These are phyloP conservation scores for Mediolabrus comicus DNA, from an alignment of 108 stramenopile genomes.

Conservation along the genomic window DNA sequence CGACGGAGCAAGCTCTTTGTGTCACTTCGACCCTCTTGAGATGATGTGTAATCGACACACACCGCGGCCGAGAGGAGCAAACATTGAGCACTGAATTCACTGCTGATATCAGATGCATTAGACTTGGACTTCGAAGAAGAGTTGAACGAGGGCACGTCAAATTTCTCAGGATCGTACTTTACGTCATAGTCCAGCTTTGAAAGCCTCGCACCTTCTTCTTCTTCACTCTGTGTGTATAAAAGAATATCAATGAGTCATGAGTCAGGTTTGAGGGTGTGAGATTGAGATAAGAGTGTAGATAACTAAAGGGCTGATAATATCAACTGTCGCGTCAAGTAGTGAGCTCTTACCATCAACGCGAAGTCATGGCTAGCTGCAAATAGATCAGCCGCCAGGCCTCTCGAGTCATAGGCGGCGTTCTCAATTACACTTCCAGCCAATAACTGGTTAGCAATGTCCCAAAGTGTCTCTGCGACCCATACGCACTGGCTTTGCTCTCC, in stretches of 20 bases:
- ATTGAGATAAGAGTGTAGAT: background rate
- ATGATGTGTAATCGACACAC: conserved; percentile 22
- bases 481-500: conserved; percentile 35
- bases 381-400: conserved; percentile 32
- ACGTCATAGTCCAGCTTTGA: conserved; percentile 42
- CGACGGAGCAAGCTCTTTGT: conserved; percentile 15
- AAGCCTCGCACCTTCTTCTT: conserved; percentile 41
- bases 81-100: conserved; percentile 47
- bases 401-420: background rate
- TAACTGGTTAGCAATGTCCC: conserved; percentile 37
- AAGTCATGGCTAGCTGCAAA: conserved; percentile 55
- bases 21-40: background rate
- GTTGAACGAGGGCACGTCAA: conserved; percentile 18
- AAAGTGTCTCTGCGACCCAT: conserved; percentile 35
- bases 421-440: conserved; percentile 10
- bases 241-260: no score
- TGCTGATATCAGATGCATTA: conserved; percentile 28
- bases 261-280: no score
- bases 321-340: no score
- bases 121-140: background rate
- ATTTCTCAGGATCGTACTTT: conserved; percentile 22
- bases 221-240: conserved; percentile 17
- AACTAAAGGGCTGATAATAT: no score
- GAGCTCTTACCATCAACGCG: conserved; percentile 13
- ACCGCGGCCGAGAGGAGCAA: conserved; percentile 41